A percentile compares a stretch with the other conserved stretches of the same genome.
These are phyloP conservation scores for Achlya hypogyna DNA, from an alignment of 352 stramenopile species.

Conservation along the genomic window DNA sequence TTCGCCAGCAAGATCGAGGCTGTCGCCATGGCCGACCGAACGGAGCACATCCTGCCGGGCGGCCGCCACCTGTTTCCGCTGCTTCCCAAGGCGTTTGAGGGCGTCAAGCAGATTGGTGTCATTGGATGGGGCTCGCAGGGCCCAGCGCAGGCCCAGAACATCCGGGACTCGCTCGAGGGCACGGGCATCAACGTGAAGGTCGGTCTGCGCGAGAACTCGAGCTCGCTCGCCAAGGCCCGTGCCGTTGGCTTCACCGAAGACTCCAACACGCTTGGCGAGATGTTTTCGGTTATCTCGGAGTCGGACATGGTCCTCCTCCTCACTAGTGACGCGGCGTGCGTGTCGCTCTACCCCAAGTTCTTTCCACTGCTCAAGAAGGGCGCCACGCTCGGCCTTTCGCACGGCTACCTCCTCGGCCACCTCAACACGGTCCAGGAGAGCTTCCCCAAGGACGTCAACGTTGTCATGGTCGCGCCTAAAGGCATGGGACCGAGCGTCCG, in stretches of 20 bases:
- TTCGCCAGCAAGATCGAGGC: slow-evolving; percentile 71
- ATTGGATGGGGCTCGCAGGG: slow-evolving; percentile 98
- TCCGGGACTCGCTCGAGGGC: slow-evolving; percentile 92
- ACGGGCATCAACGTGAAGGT: slow-evolving; percentile 89
- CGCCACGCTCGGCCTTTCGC: slow-evolving; percentile 93
- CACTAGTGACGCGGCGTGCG: slow-evolving; percentile 94
- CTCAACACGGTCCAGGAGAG: slow-evolving; percentile 91
- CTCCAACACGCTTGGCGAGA: slow-evolving; percentile 90
- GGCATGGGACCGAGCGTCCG: slow-evolving; percentile 95
- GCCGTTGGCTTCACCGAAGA: slow-evolving; percentile 91
- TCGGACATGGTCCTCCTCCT: slow-evolving; percentile 96
- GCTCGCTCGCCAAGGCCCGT: slow-evolving; percentile 67
- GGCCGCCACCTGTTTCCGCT: slow-evolving; percentile 91
- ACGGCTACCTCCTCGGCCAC: slow-evolving; percentile 96
- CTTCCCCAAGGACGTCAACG: slow-evolving; percentile 95
- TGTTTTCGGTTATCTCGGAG: slow-evolving; percentile 94
- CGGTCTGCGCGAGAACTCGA: slow-evolving; percentile 73
- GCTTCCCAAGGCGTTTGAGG: slow-evolving; percentile 92
- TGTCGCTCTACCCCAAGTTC: slow-evolving; percentile 94
- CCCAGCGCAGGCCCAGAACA: slow-evolving; percentile 95
- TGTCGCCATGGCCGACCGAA: slow-evolving; percentile 63
- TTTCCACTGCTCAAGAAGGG: slow-evolving; percentile 94
- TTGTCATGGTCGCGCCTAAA: slow-evolving; percentile 98
- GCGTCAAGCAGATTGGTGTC: slow-evolving; percentile 95
- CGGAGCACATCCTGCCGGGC: slow-evolving; percentile 66